A percentile compares a stretch with the other conserved stretches of the same genome.
phyloP scores from a whole-genome alignment of 768 basidiomycete genomes.

The Phylloporus sp. region DNA sequence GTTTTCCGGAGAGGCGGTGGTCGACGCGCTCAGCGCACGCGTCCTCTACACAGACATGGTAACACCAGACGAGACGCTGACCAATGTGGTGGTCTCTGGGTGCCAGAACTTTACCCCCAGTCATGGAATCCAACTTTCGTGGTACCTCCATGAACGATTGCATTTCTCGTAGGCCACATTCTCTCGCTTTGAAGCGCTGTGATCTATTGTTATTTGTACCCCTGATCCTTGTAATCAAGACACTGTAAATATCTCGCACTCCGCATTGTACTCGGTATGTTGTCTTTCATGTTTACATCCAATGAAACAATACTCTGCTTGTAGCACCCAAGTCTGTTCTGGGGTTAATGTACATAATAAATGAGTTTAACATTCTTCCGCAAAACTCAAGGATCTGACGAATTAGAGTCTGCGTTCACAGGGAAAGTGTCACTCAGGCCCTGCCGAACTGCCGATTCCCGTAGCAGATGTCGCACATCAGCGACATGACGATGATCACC shows the following conservation, averaged over 20 bases:
- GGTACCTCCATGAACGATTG: conserved; percentile 24
- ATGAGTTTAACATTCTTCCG: too few species aligned
- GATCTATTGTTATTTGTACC: conserved; percentile 9
- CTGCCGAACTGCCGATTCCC: conserved; percentile 40
- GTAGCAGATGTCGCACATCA: conserved; percentile 35
- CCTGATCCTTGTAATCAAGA: not conserved
- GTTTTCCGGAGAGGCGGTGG: conserved; percentile 55
- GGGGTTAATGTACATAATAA: not conserved
- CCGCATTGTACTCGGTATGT: not conserved
- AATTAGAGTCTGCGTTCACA: not conserved
- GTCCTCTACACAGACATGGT: conserved; percentile 36
- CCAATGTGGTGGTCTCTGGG: conserved; percentile 22
- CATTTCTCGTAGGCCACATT: conserved; percentile 20
- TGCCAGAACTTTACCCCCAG: conserved; percentile 19
- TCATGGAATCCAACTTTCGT: conserved; percentile 24
- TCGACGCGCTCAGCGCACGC: conserved; percentile 49
- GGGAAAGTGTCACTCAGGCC: conserved; percentile 27
- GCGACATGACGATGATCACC: conserved; percentile 32
- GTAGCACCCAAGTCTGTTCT: not conserved
- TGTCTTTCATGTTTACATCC: not conserved
- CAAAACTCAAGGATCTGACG: not conserved
- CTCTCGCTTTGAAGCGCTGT: not conserved
- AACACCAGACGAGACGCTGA: conserved; percentile 27
- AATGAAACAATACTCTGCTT: not conserved
- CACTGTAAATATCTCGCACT: not conserved